A percentile compares a stretch with the other conserved stretches of the same genome.
Conservation (phyloP, 805 yeast genomes). For the Kuraishia cidri region DNA sequence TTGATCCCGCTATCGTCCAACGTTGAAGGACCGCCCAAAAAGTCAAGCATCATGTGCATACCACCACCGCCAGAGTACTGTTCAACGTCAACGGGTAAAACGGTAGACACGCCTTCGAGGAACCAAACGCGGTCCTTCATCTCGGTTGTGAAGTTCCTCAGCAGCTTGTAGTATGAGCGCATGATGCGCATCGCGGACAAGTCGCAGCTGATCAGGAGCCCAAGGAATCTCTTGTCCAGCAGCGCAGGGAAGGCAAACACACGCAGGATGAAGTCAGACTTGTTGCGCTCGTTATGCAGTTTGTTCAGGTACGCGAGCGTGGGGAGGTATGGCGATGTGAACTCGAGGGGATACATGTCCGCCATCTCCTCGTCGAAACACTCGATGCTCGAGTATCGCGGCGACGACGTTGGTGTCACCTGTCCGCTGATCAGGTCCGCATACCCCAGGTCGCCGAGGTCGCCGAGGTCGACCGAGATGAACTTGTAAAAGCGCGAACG, state of each 20-base stretch:
- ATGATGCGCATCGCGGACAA: slow-evolving; percentile 83
- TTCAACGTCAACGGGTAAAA: slow-evolving; percentile 86
- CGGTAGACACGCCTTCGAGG: slow-evolving; percentile 82
- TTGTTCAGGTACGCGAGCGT: slow-evolving; percentile 82
- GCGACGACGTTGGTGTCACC: slow-evolving; percentile 10
- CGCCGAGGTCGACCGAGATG: slow-evolving; percentile 84
- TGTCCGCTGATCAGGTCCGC: neutral
- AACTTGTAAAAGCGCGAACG: slow-evolving; percentile 57
- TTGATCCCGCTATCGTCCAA: slow-evolving; percentile 22
- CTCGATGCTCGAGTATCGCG: slow-evolving; percentile 44
- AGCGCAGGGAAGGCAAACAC: slow-evolving; percentile 92
- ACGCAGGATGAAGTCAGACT: slow-evolving; percentile 77
- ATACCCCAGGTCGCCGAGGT: slow-evolving; percentile 63
- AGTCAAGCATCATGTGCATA: slow-evolving; percentile 87
- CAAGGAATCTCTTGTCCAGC: slow-evolving; percentile 71
- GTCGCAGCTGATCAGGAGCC: slow-evolving; percentile 77
- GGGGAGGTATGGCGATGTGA: slow-evolving; percentile 78
- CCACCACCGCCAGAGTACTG: slow-evolving; percentile 88
- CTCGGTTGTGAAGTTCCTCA: slow-evolving; percentile 75
- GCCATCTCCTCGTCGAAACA: slow-evolving; percentile 84
- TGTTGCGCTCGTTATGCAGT: slow-evolving; percentile 70
- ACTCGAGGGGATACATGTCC: slow-evolving; percentile 80
- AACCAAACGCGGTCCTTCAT: slow-evolving; percentile 92
- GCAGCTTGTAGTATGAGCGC: slow-evolving; percentile 76
- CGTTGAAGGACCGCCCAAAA: slow-evolving; percentile 57